A percentile compares a stretch with the other conserved stretches of the same genome.
Conservation (phyloP, 202 grass and related monocot species). For the Saccharum hybrid region DNA sequence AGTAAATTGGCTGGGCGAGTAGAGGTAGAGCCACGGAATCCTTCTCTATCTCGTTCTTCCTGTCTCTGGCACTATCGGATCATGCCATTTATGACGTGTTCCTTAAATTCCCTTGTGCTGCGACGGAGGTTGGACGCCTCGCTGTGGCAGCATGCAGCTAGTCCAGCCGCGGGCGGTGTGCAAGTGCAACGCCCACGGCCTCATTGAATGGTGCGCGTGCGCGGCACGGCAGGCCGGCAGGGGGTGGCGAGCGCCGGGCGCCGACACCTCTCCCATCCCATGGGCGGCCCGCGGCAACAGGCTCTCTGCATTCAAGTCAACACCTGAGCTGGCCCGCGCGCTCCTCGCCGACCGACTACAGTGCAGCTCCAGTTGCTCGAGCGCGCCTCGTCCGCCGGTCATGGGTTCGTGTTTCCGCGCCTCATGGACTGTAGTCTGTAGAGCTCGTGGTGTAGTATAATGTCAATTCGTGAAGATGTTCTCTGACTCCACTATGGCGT, state of each 20-base stretch:
- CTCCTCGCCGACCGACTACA: background rate
- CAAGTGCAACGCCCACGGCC: background rate
- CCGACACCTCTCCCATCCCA: background rate
- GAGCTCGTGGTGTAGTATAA: too few relatives aligned
- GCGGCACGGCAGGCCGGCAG: background rate
- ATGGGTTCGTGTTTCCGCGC: too few relatives aligned
- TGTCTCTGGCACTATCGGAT: background rate
- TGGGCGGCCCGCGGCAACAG: background rate
- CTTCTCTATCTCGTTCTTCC: background rate
- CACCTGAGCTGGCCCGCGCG: background rate
- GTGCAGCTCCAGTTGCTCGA: background rate
- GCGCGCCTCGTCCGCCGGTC: too few relatives aligned
- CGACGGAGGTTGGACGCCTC: background rate
- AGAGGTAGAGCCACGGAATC: background rate
- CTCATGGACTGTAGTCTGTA: background rate
- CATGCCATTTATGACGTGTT: conserved; percentile 38
- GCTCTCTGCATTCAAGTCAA: conserved; percentile 1
- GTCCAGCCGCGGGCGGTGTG: background rate
- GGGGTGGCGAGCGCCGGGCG: background rate
- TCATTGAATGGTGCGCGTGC: conserved; percentile 26
- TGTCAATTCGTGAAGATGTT: too few relatives aligned
- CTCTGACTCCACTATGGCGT: too few relatives aligned
- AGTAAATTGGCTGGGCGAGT: conserved; percentile 52
- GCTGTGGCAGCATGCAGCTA: too few relatives aligned
- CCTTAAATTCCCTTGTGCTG: background rate